Conservation (phyloP, 768 basidiomycete genomes). For the Mycena polygramma region DNA sequence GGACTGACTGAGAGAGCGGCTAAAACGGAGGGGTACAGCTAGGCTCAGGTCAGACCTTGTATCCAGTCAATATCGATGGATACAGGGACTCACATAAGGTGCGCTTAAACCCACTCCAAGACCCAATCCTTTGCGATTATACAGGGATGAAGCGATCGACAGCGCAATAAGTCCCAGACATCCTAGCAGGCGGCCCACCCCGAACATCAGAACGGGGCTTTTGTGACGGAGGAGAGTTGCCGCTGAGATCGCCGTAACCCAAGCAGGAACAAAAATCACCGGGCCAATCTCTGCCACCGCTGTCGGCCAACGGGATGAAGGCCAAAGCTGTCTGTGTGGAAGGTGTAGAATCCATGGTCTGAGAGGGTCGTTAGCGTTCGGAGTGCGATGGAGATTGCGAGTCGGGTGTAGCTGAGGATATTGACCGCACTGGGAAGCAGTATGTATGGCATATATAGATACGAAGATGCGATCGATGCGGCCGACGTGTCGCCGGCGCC, state of each 20-base stretch:
- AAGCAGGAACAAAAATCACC: background rate
- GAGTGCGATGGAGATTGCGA: too few relatives aligned
- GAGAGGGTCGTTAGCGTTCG: too few relatives aligned
- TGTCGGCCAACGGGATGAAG: background rate
- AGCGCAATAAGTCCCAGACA: slow-evolving; percentile 39
- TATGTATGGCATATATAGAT: too few relatives aligned
- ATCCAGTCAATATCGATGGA: background rate
- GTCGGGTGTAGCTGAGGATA: too few relatives aligned
- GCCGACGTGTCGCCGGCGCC: too few relatives aligned
- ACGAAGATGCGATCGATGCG: too few relatives aligned
- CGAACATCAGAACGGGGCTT: slow-evolving; percentile 57
- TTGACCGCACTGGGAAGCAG: too few relatives aligned
- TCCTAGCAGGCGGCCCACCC: slow-evolving; percentile 51
- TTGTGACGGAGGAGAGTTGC: slow-evolving; percentile 6
- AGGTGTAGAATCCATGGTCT: slow-evolving; percentile 11
- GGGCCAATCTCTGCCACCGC: too few relatives aligned
- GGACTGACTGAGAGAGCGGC: slow-evolving; percentile 54
- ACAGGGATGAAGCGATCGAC: slow-evolving; percentile 33
- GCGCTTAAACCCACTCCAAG: slow-evolving; percentile 10
- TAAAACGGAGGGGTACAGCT: slow-evolving; percentile 56
- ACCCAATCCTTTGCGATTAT: slow-evolving; percentile 16
- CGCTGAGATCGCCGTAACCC: slow-evolving; percentile 11
- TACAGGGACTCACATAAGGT: slow-evolving; percentile 26
- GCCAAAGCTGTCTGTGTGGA: slow-evolving; percentile 3
- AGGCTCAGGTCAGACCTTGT: background rate